Evolutionary conservation across 1,139 yeast genomes (phyloP).

Genomic region (Pichia sp.): DNA sequence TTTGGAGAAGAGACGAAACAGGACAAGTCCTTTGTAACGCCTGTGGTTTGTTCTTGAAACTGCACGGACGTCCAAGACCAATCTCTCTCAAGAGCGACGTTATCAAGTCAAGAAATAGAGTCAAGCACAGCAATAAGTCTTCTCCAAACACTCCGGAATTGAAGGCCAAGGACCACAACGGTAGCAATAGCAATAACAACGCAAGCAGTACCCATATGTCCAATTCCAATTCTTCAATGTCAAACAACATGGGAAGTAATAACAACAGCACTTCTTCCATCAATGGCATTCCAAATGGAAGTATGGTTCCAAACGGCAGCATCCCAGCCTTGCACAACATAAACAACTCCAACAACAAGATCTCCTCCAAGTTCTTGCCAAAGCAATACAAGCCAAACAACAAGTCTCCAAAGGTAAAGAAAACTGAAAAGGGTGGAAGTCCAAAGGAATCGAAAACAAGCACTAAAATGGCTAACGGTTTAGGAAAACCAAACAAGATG

Average conservation of each 20-base stretch:
- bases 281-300: too few relatives aligned
- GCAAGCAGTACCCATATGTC: conserved; percentile 4
- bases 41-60: conserved; percentile 85
- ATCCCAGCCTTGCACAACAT: too few relatives aligned
- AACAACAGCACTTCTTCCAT: too few relatives aligned
- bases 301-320: too few relatives aligned
- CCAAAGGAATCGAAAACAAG: neutral
- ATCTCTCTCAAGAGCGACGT: conserved; percentile 89
- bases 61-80: conserved; percentile 93
- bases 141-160: conserved; percentile 35
- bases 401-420: conserved; percentile 15
- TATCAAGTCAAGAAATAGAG: conserved; percentile 85
- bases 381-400: conserved; percentile 35
- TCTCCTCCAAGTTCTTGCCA: conserved; percentile 32
- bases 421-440: neutral
- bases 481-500: neutral
- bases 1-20: conserved; percentile 93
- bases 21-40: conserved; percentile 96
- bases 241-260: too few relatives aligned
- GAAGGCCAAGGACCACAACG: conserved; percentile 36
- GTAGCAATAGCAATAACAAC: neutral
- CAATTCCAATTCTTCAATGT: too few relatives aligned
- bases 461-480: neutral
- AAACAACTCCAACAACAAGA: conserved; percentile 7
- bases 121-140: conserved; percentile 39